phyloP scores from a whole-genome alignment of 2,329 filamentous ascomycete genomes.

The Coniochaeta pulveracea region DNA sequence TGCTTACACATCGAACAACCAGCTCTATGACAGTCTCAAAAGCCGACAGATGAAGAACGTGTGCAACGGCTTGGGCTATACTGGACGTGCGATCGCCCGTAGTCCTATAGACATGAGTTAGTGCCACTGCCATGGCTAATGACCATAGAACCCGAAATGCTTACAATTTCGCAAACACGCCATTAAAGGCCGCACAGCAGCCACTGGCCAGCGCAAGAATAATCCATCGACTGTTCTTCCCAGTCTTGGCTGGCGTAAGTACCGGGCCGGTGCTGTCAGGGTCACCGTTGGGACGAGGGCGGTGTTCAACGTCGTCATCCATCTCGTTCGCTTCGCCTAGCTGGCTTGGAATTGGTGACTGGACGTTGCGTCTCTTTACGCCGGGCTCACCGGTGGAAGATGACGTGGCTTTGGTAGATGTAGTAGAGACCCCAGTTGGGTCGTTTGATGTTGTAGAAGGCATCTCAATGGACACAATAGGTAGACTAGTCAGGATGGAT shows the following conservation, averaged over 20 bases:
- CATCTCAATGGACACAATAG: too few relatives aligned
- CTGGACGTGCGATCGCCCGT: constrained; percentile 42
- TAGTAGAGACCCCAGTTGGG: too few relatives aligned
- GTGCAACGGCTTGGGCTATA: constrained; percentile 33
- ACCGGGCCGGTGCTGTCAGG: constrained; percentile 14
- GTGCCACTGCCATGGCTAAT: too few relatives aligned
- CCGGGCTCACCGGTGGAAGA: too few relatives aligned
- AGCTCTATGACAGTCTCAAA: constrained; percentile 33
- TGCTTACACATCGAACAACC: constrained; percentile 36
- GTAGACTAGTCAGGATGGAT: too few relatives aligned
- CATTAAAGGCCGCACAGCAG: constrained; percentile 69
- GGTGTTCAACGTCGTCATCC: neutral
- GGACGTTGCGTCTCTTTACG: too few relatives aligned
- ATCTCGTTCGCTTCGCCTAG: neutral
- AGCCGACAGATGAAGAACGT: constrained; percentile 28
- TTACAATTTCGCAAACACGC: constrained; percentile 74
- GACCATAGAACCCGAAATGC: constrained; percentile 18
- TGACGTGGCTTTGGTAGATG: too few relatives aligned
- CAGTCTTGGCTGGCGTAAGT: neutral
- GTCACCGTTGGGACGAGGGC: neutral
- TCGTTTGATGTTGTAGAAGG: too few relatives aligned
- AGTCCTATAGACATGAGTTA: constrained; percentile 26
- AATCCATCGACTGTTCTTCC: constrained; percentile 51
- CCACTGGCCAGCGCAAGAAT: constrained; percentile 62
- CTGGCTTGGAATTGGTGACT: too few relatives aligned